These are phyloP conservation scores for Pseudogymnoascus destructans DNA, from an alignment of 2,329 filamentous ascomycete species.

Conservation along the genomic window DNA sequence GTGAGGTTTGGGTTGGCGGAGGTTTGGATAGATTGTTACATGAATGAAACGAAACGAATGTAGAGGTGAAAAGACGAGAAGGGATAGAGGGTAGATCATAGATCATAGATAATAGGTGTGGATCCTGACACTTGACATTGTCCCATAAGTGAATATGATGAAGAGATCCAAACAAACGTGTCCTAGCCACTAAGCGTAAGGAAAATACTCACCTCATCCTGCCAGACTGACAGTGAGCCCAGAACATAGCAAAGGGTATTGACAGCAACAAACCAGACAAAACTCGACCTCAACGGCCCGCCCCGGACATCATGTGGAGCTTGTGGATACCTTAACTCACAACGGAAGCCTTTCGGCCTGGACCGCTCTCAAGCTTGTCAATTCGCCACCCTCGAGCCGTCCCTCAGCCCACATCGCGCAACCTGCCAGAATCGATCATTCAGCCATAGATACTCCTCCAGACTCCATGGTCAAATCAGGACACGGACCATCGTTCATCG, in stretches of 20 bases:
- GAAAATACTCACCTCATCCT: not conserved
- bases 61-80: not conserved
- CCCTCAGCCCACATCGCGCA: not conserved
- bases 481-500: not conserved
- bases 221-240: not conserved
- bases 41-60: not conserved
- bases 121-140: not conserved
- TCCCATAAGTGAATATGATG: not conserved
- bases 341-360: not conserved
- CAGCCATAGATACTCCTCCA: not conserved
- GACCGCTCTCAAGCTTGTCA: not conserved
- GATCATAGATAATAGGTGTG: not conserved
- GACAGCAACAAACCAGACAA: not conserved
- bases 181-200: not conserved
- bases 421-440: not conserved
- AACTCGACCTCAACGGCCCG: not conserved
- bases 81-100: slow-evolving; percentile 4
- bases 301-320: not conserved
- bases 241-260: not conserved
- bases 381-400: not conserved
- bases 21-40: not conserved
- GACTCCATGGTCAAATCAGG: not conserved
- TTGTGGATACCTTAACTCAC: not conserved
- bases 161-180: not conserved
- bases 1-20: not conserved